Percentiles rank a stretch among this genome's conserved stretches.
Evolutionary conservation across 139 green algal species (phyloP).

Genomic region (Spirogloea muscicola): DNA sequence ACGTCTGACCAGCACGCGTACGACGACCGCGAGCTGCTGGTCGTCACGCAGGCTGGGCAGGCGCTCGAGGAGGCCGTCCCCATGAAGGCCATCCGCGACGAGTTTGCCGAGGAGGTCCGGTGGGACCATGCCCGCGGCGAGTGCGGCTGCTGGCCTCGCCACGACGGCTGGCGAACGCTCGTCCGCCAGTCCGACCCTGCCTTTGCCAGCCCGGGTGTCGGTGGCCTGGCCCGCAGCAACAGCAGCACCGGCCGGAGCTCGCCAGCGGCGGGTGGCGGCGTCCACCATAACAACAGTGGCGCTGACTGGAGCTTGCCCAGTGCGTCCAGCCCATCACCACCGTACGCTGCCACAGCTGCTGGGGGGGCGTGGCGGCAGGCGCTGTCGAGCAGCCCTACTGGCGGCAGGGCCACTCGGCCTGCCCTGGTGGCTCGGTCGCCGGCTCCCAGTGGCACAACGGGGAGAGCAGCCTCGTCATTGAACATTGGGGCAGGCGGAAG

Average conservation of each 20-base stretch:
- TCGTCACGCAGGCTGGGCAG: constrained; percentile 7
- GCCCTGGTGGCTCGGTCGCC: no score
- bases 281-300: background rate
- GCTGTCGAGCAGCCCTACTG: no score
- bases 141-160: background rate
- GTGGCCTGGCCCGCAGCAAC: no score
- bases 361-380: no score
- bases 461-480: no score
- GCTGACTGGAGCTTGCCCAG: background rate
- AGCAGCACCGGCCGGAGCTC: no score
- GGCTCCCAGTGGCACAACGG: no score
- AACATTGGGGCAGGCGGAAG: no score
- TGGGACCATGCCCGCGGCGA: background rate
- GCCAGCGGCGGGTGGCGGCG: background rate
- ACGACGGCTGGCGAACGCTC: background rate
- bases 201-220: no score
- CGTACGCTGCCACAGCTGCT: background rate
- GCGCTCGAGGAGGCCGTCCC: background rate
- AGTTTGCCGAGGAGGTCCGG: constrained; percentile 10
- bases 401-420: no score
- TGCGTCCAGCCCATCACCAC: background rate
- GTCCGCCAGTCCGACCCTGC: background rate
- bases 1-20: constrained; percentile 14
- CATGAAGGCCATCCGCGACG: constrained; percentile 9
- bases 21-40: constrained; percentile 12